phyloP scores from a whole-genome alignment of 805 yeast genomes.

The Pichia phayaonensis region DNA sequence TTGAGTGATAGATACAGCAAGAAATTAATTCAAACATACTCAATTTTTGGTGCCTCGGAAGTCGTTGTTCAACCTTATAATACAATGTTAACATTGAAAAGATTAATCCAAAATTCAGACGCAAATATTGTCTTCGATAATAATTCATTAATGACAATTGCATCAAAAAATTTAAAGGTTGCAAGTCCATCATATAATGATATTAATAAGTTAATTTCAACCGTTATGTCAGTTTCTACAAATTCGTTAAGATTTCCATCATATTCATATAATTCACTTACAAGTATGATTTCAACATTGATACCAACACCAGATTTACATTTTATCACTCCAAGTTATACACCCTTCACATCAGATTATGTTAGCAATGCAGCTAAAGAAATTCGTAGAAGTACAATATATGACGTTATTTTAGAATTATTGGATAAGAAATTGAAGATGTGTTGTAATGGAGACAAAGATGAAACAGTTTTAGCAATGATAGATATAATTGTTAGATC shows the following conservation, averaged over 20 bases:
- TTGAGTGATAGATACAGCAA: conserved; percentile 77
- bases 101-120: conserved; percentile 81
- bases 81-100: conserved; percentile 69
- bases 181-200: conserved; percentile 64
- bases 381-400: conserved; percentile 63
- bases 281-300: conserved; percentile 71
- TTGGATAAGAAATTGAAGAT: conserved; percentile 71
- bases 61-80: conserved; percentile 99
- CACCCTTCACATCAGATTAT: conserved; percentile 69
- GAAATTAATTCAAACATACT: conserved; percentile 75
- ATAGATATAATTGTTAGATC: conserved; percentile 65
- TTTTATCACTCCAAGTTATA: conserved; percentile 59
- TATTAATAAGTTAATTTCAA: conserved; percentile 77
- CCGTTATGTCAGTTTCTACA: conserved; percentile 77
- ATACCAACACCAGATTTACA: conserved; percentile 83
- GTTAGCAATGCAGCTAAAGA: conserved; percentile 37
- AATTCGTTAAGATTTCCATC: conserved; percentile 81
- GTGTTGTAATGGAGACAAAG: conserved; percentile 40
- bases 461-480: conserved; percentile 50
- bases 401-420: conserved; percentile 78
- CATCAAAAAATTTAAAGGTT: conserved; percentile 51
- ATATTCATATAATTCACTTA: conserved; percentile 79
- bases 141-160: conserved; percentile 69
- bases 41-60: conserved; percentile 84
- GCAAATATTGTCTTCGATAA: conserved; percentile 80